Evolutionary conservation across 768 basidiomycete genomes (phyloP).

Genomic region (Tephrocybe sp.): DNA sequence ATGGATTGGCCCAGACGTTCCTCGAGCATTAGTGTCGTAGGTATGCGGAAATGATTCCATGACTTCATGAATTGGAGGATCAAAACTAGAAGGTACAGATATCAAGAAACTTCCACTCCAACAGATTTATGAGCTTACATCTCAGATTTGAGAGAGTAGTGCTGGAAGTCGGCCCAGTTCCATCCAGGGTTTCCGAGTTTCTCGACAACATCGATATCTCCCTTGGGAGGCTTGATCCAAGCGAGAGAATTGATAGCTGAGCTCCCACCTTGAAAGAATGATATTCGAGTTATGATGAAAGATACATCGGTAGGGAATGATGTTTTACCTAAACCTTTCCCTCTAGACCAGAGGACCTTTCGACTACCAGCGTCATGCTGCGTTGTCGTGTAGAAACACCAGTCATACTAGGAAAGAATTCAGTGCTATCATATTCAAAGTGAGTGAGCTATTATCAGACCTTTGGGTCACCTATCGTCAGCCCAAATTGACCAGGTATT

Average conservation of each 20-base stretch:
- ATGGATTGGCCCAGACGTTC: conserved; percentile 26
- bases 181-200: conserved; percentile 51
- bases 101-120: background rate
- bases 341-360: conserved; percentile 24
- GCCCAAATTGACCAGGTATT: conserved; percentile 28
- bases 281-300: background rate
- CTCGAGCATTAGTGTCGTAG: conserved; percentile 19
- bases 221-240: conserved; percentile 28
- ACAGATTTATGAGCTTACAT: conserved; percentile 23
- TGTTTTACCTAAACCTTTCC: conserved; percentile 27
- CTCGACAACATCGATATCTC: conserved; percentile 34
- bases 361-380: conserved; percentile 23
- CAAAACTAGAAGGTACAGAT: conserved; percentile 18
- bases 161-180: conserved; percentile 43
- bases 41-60: conserved; percentile 24
- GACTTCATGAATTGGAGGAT: conserved; percentile 23
- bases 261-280: conserved; percentile 35
- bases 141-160: conserved; percentile 35
- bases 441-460: conserved; percentile 11
- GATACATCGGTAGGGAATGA: background rate
- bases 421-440: background rate
- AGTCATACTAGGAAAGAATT: conserved; percentile 25
- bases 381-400: conserved; percentile 28
- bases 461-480: conserved; percentile 24
- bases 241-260: conserved; percentile 41